Evolutionary conservation across 192 early-diverging fungal species (phyloP).

Genomic region (Coemansia sp.): DNA sequence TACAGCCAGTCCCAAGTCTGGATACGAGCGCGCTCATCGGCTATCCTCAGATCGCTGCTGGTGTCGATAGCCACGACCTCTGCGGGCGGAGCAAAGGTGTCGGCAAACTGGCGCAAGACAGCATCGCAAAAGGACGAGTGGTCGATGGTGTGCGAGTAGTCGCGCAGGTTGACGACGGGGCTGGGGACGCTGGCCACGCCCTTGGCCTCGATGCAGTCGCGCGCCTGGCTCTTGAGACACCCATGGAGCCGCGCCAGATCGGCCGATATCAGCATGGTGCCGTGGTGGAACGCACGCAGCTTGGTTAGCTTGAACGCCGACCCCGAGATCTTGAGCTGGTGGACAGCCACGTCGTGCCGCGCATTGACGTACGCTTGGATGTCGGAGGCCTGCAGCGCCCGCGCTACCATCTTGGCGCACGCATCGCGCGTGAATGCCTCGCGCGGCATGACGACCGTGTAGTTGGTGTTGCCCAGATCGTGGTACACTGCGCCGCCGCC

Average conservation of each 20-base stretch:
- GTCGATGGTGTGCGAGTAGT: conserved; percentile 80
- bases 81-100: conserved; percentile 53
- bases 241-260: conserved; percentile 65
- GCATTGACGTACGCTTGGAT: conserved; percentile 83
- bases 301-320: conserved; percentile 92
- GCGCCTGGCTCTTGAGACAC: conserved; percentile 53
- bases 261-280: conserved; percentile 96
- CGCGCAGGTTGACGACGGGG: conserved; percentile 78
- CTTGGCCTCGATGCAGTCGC: conserved; percentile 72
- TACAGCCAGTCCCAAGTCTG: conserved; percentile 88
- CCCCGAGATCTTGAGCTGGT: conserved; percentile 87
- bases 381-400: conserved; percentile 72
- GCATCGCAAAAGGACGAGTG: conserved; percentile 84
- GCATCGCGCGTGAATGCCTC: conserved; percentile 73
- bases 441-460: conserved; percentile 93
- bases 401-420: conserved; percentile 76
- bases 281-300: conserved; percentile 90
- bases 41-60: conserved; percentile 5
- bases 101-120: conserved; percentile 70
- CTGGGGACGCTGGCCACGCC: conserved; percentile 94
- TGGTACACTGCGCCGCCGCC: conserved; percentile 97
- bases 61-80: conserved; percentile 6
- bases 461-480: conserved; percentile 96
- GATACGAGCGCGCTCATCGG: conserved; percentile 51
- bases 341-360: conserved; percentile 89